phyloP scores from a whole-genome alignment of 106 monocot species.

The Allium cepa region DNA sequence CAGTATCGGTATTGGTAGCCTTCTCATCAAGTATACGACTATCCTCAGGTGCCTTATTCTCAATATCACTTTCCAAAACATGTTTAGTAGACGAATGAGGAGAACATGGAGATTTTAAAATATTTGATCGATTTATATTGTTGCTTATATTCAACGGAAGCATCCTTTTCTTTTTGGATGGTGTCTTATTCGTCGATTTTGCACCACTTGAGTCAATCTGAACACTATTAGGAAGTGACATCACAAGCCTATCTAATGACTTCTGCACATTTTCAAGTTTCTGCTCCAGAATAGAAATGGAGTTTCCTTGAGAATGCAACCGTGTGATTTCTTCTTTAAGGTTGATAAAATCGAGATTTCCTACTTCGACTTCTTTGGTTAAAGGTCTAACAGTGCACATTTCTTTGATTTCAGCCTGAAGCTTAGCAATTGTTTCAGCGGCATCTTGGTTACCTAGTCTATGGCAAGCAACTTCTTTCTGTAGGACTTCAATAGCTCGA shows the following conservation, averaged over 20 bases:
- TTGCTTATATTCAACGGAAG: conserved; percentile 52
- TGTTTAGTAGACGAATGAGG: conserved; percentile 26
- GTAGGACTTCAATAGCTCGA: conserved; percentile 74
- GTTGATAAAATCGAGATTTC: conserved; percentile 31
- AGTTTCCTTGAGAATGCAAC: conserved; percentile 72
- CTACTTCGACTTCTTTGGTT: conserved; percentile 26
- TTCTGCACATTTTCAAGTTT: conserved; percentile 90
- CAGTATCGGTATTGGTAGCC: conserved; percentile 28
- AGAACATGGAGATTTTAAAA: conserved; percentile 69
- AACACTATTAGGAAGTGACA: conserved; percentile 53
- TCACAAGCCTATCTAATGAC: conserved; percentile 81
- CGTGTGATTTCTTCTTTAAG: conserved; percentile 85
- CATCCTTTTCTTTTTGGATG: conserved; percentile 56
- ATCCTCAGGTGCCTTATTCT: conserved; percentile 62
- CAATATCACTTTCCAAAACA: conserved; percentile 42
- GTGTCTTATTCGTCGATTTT: conserved; percentile 20
- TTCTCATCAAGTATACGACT: too few species aligned
- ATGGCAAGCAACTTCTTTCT: conserved; percentile 93
- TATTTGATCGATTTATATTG: conserved; percentile 30
- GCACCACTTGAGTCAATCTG: conserved; percentile 12
- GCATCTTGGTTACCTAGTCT: conserved; percentile 86
- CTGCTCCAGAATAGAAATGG: conserved; percentile 76
- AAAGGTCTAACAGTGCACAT: conserved; percentile 56
- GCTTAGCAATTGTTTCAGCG: conserved; percentile 84
- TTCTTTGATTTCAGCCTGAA: conserved; percentile 80